Percentiles rank a stretch among this genome's conserved stretches.
Evolutionary conservation across 208 protist species (phyloP).

Genomic region (Jaenimonas drosophilae): DNA sequence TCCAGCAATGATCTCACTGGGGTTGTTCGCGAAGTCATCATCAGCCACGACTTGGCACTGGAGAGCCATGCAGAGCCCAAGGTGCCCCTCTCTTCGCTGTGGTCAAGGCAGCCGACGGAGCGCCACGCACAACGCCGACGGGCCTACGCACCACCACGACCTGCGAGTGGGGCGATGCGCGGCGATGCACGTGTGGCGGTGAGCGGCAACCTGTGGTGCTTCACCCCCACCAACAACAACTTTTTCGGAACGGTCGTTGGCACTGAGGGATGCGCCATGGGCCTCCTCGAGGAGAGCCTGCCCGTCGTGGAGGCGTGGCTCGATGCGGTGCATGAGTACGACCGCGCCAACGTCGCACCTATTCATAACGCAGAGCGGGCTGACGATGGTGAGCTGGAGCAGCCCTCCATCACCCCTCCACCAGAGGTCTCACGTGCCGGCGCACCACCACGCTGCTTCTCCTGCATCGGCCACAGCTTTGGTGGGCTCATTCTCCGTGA

Average conservation of each 20-base stretch:
- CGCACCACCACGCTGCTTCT: constrained; percentile 33
- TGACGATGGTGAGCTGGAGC: too few relatives aligned
- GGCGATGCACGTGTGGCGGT: constrained; percentile 25
- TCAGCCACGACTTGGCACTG: constrained; percentile 5
- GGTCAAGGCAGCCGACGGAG: too few relatives aligned
- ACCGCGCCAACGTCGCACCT: too few relatives aligned
- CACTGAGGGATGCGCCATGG: constrained; percentile 23
- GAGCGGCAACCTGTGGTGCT: constrained; percentile 35
- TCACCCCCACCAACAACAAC: constrained; percentile 35
- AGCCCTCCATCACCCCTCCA: too few relatives aligned
- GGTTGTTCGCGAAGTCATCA: constrained; percentile 21
- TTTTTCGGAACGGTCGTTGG: constrained; percentile 23
- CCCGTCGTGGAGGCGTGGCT: constrained; percentile 39
- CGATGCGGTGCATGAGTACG: too few relatives aligned
- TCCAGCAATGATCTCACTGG: constrained; percentile 35
- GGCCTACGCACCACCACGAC: too few relatives aligned
- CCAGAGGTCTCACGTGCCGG: too few relatives aligned
- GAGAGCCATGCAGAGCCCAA: too few relatives aligned
- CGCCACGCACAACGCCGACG: constrained; percentile 7
- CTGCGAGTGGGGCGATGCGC: too few relatives aligned
- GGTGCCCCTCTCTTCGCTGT: too few relatives aligned
- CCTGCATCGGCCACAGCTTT: constrained; percentile 57
- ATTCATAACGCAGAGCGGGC: too few relatives aligned
- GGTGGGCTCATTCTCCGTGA: constrained; percentile 59
- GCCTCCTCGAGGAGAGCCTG: constrained; percentile 32